Percentiles rank a stretch among this genome's conserved stretches.
These are phyloP conservation scores for Candida ficus DNA, from an alignment of 805 yeast genomes.

Conservation along the genomic window DNA sequence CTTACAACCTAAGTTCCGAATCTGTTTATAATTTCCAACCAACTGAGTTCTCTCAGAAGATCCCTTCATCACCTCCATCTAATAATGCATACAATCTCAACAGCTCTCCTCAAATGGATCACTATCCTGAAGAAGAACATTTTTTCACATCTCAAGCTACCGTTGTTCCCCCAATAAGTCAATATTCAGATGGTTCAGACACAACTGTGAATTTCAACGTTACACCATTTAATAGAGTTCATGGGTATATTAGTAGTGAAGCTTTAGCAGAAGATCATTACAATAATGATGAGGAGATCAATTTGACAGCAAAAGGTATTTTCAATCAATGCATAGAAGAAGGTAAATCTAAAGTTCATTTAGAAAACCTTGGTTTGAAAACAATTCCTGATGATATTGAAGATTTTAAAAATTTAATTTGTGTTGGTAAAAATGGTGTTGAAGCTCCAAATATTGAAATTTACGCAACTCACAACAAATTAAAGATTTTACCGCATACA, in stretches of 20 bases:
- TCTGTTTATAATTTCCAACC: slow-evolving; percentile 18
- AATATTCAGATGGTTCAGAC: slow-evolving; percentile 12
- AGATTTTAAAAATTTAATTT: slow-evolving; percentile 52
- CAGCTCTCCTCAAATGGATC: slow-evolving; percentile 16
- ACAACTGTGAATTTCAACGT: slow-evolving; percentile 23
- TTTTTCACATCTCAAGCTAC: slow-evolving; percentile 22
- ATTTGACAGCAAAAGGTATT: slow-evolving; percentile 31
- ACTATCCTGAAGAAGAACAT: slow-evolving; percentile 1
- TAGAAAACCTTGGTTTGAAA: slow-evolving; percentile 43
- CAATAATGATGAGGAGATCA: slow-evolving; percentile 13
- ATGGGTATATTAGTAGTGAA: slow-evolving; percentile 23
- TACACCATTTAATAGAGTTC: slow-evolving; percentile 17
- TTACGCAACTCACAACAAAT: slow-evolving; percentile 44
- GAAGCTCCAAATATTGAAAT: slow-evolving; percentile 38
- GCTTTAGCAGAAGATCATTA: slow-evolving; percentile 14
- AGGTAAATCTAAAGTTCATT: slow-evolving; percentile 35
- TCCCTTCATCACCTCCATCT: slow-evolving; percentile 24
- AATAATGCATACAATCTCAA: slow-evolving; percentile 2
- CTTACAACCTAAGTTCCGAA: slow-evolving; percentile 19
- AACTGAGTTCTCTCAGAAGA: background rate
- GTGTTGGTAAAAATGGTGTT: slow-evolving; percentile 31
- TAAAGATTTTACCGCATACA: slow-evolving; percentile 43
- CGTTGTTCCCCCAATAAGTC: slow-evolving; percentile 8
- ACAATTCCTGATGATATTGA: slow-evolving; percentile 53
- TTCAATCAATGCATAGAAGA: slow-evolving; percentile 46